Conservation (phyloP, 2,329 filamentous ascomycete species). For the Mariannaea elegans region DNA sequence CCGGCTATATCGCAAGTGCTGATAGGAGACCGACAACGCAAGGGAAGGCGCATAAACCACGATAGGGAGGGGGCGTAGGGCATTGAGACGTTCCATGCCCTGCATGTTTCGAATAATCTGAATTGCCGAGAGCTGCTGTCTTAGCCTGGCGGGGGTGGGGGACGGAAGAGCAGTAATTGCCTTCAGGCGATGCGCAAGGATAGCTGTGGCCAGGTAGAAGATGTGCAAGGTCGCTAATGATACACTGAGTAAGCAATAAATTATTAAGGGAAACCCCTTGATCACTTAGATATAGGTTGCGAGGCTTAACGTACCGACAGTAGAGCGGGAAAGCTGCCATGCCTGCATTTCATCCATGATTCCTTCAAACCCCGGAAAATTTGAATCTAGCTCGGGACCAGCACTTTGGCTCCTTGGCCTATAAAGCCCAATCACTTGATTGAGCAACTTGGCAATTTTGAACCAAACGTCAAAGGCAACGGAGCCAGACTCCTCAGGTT, state of each 20-base stretch:
- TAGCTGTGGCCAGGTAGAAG: neutral
- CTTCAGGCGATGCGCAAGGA: neutral
- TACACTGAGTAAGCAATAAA: neutral
- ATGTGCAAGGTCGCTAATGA: neutral
- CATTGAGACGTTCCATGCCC: neutral
- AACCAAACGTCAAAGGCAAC: constrained; percentile 1
- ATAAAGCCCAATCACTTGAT: constrained; percentile 5
- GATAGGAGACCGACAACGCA: neutral
- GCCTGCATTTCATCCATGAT: neutral
- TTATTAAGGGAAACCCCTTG: too few species aligned
- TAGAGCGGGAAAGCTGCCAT: neutral
- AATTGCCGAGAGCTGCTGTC: constrained; percentile 1
- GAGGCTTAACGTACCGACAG: neutral
- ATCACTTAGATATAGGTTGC: too few species aligned
- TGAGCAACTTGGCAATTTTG: constrained; percentile 1
- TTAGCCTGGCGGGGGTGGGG: neutral
- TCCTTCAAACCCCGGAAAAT: neutral
- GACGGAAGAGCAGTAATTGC: neutral
- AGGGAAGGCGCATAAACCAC: neutral
- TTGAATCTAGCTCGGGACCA: neutral
- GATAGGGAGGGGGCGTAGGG: neutral
- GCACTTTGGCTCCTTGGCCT: neutral
- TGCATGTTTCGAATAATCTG: neutral
- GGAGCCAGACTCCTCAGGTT: neutral
- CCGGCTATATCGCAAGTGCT: constrained; percentile 1